These are phyloP conservation scores for Prunus campanulata DNA, from an alignment of 306 rosid genomes.

Conservation along the genomic window DNA sequence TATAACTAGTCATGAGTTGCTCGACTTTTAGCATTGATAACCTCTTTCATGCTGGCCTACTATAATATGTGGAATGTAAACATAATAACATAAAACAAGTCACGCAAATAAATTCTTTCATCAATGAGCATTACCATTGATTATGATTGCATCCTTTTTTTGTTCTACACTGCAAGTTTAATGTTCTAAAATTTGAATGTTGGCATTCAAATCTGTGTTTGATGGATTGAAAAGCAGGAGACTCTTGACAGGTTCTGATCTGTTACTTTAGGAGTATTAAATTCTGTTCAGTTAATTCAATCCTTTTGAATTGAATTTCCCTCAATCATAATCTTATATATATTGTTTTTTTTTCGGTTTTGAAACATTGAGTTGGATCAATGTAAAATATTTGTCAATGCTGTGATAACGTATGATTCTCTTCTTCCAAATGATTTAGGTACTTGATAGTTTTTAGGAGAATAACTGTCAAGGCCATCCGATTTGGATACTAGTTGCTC, in stretches of 20 bases:
- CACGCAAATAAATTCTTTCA: not conserved
- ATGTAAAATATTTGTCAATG: not conserved
- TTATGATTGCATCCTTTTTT: not conserved
- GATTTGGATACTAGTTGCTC: slow-evolving; percentile 17
- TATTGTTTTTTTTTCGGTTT: not conserved
- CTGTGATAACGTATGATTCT: not conserved
- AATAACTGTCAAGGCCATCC: not conserved
- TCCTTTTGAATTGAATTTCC: not conserved
- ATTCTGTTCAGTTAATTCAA: not conserved
- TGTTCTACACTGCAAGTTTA: not conserved
- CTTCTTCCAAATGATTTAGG: not conserved
- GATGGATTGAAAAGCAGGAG: not conserved
- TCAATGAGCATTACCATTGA: not conserved
- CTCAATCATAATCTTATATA: not conserved
- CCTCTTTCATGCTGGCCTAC: not conserved
- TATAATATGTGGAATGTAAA: not conserved
- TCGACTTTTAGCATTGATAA: not conserved
- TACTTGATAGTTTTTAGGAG: not conserved
- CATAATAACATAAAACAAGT: not conserved
- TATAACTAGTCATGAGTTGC: not conserved
- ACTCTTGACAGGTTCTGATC: not conserved
- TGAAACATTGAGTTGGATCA: not conserved
- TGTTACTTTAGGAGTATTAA: not conserved
- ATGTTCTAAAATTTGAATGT: not conserved
- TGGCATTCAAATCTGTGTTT: not conserved